A percentile compares a stretch with the other conserved stretches of the same genome.
Conservation (phyloP, 2,329 filamentous ascomycete species). For the Cordyceps cicadae region DNA sequence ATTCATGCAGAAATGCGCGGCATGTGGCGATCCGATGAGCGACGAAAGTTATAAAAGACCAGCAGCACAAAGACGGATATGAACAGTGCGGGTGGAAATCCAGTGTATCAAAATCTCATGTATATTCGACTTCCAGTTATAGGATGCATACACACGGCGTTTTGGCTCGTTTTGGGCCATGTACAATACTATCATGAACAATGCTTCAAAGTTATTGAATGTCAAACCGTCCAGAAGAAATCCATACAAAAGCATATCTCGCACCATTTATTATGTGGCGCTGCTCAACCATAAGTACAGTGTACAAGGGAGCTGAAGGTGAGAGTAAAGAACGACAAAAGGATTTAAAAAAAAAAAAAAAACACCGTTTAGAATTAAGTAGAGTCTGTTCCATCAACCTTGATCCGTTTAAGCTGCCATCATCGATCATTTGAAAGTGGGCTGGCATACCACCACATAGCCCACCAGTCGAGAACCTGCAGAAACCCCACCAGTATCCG, state of each 20-base stretch:
- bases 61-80: not conserved
- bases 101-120: slow-evolving; percentile 21
- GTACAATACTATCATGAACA: slow-evolving; percentile 18
- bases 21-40: slow-evolving; percentile 27
- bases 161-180: slow-evolving; percentile 23
- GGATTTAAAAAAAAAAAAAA: too few relatives aligned
- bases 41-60: not conserved
- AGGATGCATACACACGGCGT: slow-evolving; percentile 26
- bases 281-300: not conserved
- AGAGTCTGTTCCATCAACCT: not conserved
- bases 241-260: not conserved
- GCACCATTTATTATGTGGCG: not conserved
- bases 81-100: slow-evolving; percentile 4
- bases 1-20: slow-evolving; percentile 34
- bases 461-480: not conserved
- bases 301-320: not conserved
- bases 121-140: slow-evolving; percentile 23
- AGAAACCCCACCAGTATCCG: slow-evolving; percentile 6
- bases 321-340: not conserved
- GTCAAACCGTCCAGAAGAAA: not conserved
- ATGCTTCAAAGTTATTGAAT: not conserved
- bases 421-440: not conserved
- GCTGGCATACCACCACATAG: slow-evolving; percentile 2
- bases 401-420: not conserved
- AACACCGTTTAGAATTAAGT: not conserved